Conservation (phyloP, 495 filamentous ascomycete species). For the Xylaria nigripes region DNA sequence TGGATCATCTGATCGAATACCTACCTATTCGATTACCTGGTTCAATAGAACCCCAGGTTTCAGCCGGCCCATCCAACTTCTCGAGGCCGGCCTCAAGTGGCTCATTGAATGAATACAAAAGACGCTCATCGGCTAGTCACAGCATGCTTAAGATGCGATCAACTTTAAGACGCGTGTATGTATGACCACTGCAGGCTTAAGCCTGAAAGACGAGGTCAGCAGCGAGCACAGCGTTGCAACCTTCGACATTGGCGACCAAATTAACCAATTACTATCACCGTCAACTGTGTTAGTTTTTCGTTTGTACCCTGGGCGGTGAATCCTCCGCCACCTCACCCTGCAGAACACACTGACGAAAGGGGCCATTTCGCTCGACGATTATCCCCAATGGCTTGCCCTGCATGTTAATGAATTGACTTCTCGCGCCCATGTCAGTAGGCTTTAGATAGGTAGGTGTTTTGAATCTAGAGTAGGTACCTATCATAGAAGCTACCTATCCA, state of each 20-base stretch:
- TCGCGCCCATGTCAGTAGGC: slow-evolving; percentile 1
- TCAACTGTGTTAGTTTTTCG: not conserved
- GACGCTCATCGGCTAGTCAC: slow-evolving; percentile 3
- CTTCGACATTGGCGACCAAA: not conserved
- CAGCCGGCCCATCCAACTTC: slow-evolving; percentile 5
- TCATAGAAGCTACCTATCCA: no score
- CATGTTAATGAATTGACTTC: not conserved
- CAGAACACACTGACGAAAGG: slow-evolving; percentile 11
- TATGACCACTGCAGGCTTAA: not conserved
- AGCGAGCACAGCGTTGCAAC: not conserved
- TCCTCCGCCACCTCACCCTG: slow-evolving; percentile 15
- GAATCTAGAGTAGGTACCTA: no score
- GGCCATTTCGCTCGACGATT: slow-evolving; percentile 9
- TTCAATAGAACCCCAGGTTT: not conserved
- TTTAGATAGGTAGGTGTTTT: not conserved
- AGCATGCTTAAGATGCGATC: not conserved
- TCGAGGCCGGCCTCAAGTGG: slow-evolving; percentile 6
- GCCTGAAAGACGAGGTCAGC: not conserved
- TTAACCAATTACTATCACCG: not conserved
- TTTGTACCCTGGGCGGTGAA: slow-evolving; percentile 13
- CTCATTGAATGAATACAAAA: slow-evolving; percentile 5
- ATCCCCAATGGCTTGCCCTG: slow-evolving; percentile 2
- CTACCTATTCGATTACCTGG: not conserved
- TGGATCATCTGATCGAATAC: slow-evolving; percentile 1
- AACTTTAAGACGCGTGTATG: not conserved